Base-by-base conservation (phyloP, 2,329 filamentous ascomycete species). In the Cercospora zeae-maydis region DNA sequence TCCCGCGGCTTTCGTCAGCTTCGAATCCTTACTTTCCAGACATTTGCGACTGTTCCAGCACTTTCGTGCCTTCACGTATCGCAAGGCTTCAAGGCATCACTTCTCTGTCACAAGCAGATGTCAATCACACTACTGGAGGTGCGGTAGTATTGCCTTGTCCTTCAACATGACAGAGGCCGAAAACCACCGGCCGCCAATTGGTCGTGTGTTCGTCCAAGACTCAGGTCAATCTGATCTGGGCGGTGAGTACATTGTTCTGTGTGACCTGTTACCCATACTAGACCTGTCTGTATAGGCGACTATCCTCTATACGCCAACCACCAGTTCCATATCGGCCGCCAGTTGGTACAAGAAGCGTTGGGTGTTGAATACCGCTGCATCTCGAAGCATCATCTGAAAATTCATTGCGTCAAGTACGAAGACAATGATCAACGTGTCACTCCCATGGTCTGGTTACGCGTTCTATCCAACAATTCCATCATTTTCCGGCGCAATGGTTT, bases 341-440 rank as follows among this genome's bases (percentile, higher is more conserved):
- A 65, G 16, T 30, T 69, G 8, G 63, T 76, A 31, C 52, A 67
- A 19, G 45, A 68, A 8, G 31, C 56, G 9, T 65, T 75, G 19
- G 65, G 59, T 11, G 61, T 72, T 3, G 57, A 71, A 24, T 75
- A 76, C 31, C 64, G 63, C 21, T 74, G 71, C 36, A 77, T 83
- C 16, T 82, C 81, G 14, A 78, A 76, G 34, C 73, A 75, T 58
- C 81, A 83, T 72, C 66, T 82, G 14, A 75, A 75, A 21, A 72
- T 82, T 47, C 78, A 80, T 65, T 80, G 79, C 66, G 75, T 82
- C 53, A 59, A 80, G 1, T 82, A 78, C 62, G 80, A 80, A 34
- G 73, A 78, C 59, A 69, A 70, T 13, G 60, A 70, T 24, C 66
- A 73, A 10, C 55, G 65, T 4, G 74, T 81, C 10, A 70, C 76